A percentile compares a stretch with the other conserved stretches of the same genome.
Evolutionary conservation across 495 filamentous ascomycete species (phyloP).

Genomic region (Chaetomium fimeti): DNA sequence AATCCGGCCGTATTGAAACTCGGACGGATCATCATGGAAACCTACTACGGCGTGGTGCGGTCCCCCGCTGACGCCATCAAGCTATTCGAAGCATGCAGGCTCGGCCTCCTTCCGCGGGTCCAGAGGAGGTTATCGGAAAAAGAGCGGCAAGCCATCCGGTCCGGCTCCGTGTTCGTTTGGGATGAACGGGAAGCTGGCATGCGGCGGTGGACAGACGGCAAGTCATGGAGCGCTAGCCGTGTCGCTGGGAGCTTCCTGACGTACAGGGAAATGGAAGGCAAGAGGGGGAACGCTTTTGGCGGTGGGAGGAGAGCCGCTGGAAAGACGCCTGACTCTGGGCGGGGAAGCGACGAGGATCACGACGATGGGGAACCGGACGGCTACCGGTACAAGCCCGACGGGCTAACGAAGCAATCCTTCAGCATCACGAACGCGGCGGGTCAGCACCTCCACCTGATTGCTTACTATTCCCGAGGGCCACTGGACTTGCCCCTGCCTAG

Average conservation of each 20-base stretch:
- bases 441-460: slow-evolving; percentile 94
- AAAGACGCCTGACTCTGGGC: slow-evolving; percentile 76
- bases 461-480: slow-evolving; percentile 82
- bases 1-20: neutral
- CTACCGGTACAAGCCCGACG: slow-evolving; percentile 95
- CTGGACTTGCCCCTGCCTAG: slow-evolving; percentile 72
- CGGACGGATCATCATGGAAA: slow-evolving; percentile 68
- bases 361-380: slow-evolving; percentile 89
- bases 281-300: slow-evolving; percentile 60
- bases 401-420: slow-evolving; percentile 98
- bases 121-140: slow-evolving; percentile 94
- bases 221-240: slow-evolving; percentile 97
- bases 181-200: slow-evolving; percentile 98
- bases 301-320: slow-evolving; percentile 59
- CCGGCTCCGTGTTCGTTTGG: slow-evolving; percentile 98
- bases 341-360: slow-evolving; percentile 76
- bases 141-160: slow-evolving; percentile 89
- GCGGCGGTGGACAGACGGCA: slow-evolving; percentile 97
- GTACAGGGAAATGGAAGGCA: slow-evolving; percentile 98
- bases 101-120: slow-evolving; percentile 86
- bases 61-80: slow-evolving; percentile 94
- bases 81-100: slow-evolving; percentile 91
- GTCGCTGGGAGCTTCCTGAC: slow-evolving; percentile 98
- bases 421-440: slow-evolving; percentile 90
- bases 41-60: slow-evolving; percentile 88